Base-by-base conservation (phyloP, 2,329 filamentous ascomycete genomes). In the Trichoderma sp. region DNA sequence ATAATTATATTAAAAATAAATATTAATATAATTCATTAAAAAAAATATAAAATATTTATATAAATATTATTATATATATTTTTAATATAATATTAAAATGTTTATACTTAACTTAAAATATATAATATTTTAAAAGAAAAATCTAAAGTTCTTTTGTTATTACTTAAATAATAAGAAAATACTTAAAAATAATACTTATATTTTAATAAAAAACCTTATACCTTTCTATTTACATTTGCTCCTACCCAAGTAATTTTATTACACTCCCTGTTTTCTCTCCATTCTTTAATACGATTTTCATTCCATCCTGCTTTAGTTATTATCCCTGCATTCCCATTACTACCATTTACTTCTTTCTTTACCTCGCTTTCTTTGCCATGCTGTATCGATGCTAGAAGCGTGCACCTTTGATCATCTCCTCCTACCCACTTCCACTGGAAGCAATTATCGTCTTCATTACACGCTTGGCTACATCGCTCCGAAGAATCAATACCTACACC, bases 351-450 rank as follows among this genome's bases (percentile, higher is more conserved):
- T 73, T 72, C 31, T 70, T 71, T 69, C 7, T 74, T 72, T 27
- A 72, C 59, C 6, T 69, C 57, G 52, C 77, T 71, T 6, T 70
- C 63, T 13, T 72, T 68, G 11, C 77, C 77, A n/a, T 76, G 72
- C 3, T 77, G 73, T 24, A 78, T 73, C 1, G 77, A 75, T 5
- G 69, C 70, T 47, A 76, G 75, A 1, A 75, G 72, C 8, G 76
- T 70, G 11, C 77, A 79, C 53, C 72, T 76, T 14, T 72, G 72
- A 61, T 74, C 75, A 52, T 78, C 77, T 16, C 72, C 68, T 7
- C 77, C 77, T 24, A 73, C 68, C 77, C 77, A 79, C 19, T 73
- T 75, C 68, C 73, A 79, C 43, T 78, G 76, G 3, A 78, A 57
- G 64, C 77, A 79, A 4, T 73, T 69, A 7, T 71, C 67, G 24